phyloP scores from a whole-genome alignment of 2,329 filamentous ascomycete species.

The Microsporum canis region DNA sequence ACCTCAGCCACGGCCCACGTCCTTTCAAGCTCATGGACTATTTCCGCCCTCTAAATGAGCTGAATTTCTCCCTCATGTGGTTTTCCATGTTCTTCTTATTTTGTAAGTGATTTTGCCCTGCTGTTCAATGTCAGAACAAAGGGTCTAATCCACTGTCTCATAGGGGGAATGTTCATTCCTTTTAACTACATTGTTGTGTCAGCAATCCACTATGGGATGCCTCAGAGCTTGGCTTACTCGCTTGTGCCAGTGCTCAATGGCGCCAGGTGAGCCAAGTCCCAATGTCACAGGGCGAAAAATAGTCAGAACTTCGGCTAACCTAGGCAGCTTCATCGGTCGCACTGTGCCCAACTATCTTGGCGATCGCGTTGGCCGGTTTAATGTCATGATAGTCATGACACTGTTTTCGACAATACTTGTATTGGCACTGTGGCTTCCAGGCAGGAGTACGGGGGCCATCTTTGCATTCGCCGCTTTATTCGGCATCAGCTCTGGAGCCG shows the following conservation, averaged over 20 bases:
- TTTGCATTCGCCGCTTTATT: constrained; percentile 31
- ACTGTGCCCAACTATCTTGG: not conserved
- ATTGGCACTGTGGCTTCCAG: not conserved
- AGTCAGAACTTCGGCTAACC: not conserved
- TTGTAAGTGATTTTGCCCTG: not conserved
- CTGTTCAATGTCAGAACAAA: not conserved
- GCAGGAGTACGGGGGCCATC: constrained; percentile 18
- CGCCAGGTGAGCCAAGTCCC: constrained; percentile 5
- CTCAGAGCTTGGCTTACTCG: constrained; percentile 17
- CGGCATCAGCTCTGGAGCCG: constrained; percentile 3
- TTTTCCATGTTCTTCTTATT: constrained; percentile 39
- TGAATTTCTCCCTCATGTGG: constrained; percentile 34
- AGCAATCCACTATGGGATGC: constrained; percentile 17
- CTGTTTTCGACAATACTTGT: not conserved
- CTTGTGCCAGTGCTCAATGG: constrained; percentile 22
- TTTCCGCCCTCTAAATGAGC: constrained; percentile 36
- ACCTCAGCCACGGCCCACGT: constrained; percentile 22
- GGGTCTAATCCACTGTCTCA: not conserved
- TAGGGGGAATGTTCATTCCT: constrained; percentile 5
- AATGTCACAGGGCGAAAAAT: not conserved
- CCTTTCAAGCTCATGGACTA: constrained; percentile 41
- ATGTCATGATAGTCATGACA: not conserved
- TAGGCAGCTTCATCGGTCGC: not conserved
- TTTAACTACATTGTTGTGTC: constrained; percentile 16
- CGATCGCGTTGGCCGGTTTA: constrained; percentile 1